A percentile compares a stretch with the other conserved stretches of the same genome.
These are phyloP conservation scores for Dichotomocladium elegans DNA, from an alignment of 371 early-diverging fungal species.

Conservation along the genomic window DNA sequence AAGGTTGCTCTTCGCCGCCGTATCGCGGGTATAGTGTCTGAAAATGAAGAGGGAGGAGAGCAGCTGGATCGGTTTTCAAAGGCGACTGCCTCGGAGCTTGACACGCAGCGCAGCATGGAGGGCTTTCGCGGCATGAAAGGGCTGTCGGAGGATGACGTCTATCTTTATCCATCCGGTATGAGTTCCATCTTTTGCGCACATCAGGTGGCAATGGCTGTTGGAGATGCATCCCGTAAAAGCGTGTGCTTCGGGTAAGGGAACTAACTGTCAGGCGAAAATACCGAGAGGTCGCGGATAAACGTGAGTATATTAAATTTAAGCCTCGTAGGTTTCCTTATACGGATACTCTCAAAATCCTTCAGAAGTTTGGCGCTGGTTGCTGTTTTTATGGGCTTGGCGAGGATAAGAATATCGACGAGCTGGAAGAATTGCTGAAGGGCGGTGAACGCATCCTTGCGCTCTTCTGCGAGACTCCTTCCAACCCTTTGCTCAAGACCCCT, in stretches of 20 bases:
- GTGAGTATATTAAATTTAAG: neutral
- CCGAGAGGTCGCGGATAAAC: neutral
- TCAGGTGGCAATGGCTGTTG: conserved; percentile 49
- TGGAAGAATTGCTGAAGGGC: conserved; percentile 57
- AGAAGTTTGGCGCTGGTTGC: conserved; percentile 90
- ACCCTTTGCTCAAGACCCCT: conserved; percentile 85
- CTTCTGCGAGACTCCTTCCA: conserved; percentile 92
- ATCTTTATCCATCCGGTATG: conserved; percentile 89
- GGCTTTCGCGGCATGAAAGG: conserved; percentile 51
- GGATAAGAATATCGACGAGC: conserved; percentile 60
- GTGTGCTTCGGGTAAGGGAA: conserved; percentile 83
- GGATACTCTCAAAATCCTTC: conserved; percentile 91
- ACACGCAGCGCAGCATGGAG: conserved; percentile 19
- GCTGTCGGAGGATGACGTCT: conserved; percentile 77
- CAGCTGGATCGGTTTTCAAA: conserved; percentile 22
- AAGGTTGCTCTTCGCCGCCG: conserved; percentile 71
- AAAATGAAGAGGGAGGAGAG: conserved; percentile 7
- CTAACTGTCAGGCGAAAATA: neutral
- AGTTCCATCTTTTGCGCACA: conserved; percentile 88
- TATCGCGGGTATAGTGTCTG: conserved; percentile 74
- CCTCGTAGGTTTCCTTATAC: conserved; percentile 82
- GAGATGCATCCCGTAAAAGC: conserved; percentile 58
- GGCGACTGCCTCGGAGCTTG: conserved; percentile 20
- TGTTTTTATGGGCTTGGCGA: conserved; percentile 85
- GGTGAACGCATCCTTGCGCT: conserved; percentile 71